Base-by-base conservation (phyloP, 148 eudicot species). In the Rhododendron vialii region DNA sequence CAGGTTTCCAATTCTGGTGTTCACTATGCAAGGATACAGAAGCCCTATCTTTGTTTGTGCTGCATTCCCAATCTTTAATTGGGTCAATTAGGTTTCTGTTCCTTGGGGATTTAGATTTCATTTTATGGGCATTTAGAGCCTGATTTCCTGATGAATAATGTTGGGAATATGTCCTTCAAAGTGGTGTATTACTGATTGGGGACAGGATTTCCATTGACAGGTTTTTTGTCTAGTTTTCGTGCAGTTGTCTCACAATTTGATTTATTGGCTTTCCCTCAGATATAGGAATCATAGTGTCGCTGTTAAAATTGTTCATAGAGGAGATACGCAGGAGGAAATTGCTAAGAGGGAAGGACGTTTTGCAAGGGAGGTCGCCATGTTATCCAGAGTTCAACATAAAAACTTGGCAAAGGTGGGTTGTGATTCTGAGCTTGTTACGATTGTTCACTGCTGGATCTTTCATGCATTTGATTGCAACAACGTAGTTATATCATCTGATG, bases 381-480 rank as follows among this genome's bases (percentile, higher is more conserved):
- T 96, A 80, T 95, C 99, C 13, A 93, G 90, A 93, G 99, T 96
- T 77, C 96, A 95, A 83, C 99, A 96, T 88, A 95, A 92, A 67
- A 95, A 96, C 89, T 90, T 95, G 78, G 99, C 96, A 85, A 93
- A 92, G 98, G 99, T 96, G 77, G 84, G 67, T 30, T 75, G 36
- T 75, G 36, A 22, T 74, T 50, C 63, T 73, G 26, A n/a, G 65
- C 45, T 45, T 28, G 30, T 79, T 63, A 4, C 18, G 61, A 10
- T 80, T 30, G 47, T 36, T 75, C 47, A 10, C 8, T 5, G 2
- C 30, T 61, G 53, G 3, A 33, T 26, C 30, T 53, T 24, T 74
- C 30, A 12, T 6, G 47, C 47, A 59, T 86, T 82, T 47, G 48
- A 71, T 30, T n/a, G n/a, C 35, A 73, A 73, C 12, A 41, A 9